A percentile compares a stretch with the other conserved stretches of the same genome.
Conservation (phyloP, 148 eudicot genomes). For the Selenicereus undatus region DNA sequence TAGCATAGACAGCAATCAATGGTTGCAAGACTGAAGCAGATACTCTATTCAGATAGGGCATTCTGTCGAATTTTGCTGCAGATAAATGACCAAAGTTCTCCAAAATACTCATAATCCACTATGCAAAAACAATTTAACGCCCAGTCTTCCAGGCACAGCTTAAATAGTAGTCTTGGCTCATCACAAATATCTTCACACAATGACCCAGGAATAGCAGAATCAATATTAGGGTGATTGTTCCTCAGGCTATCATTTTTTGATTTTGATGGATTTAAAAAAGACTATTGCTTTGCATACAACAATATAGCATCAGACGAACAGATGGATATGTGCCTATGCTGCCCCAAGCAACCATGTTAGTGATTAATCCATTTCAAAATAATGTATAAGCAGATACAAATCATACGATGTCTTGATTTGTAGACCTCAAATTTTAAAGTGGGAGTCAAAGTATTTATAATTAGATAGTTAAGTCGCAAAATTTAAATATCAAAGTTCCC, state of each 20-base stretch:
- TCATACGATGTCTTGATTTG: not conserved
- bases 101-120: not conserved
- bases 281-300: too few relatives aligned
- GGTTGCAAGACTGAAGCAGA: not conserved
- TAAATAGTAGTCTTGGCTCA: not conserved
- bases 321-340: not conserved
- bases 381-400: not conserved
- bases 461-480: not conserved
- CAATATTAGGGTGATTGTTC: not conserved
- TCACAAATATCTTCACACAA: not conserved
- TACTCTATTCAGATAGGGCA: not conserved
- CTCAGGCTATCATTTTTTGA: too few relatives aligned
- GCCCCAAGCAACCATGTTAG: not conserved
- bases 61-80: not conserved
- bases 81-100: not conserved
- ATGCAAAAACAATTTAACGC: not conserved
- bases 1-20: not conserved
- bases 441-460: not conserved
- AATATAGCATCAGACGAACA: not conserved
- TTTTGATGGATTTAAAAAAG: not conserved
- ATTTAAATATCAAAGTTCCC: not conserved
- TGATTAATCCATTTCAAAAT: not conserved
- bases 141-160: not conserved
- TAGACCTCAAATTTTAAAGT: not conserved
- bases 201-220: not conserved